Base-by-base conservation (phyloP, 2,329 filamentous ascomycete species). In the Calonectria fujianensis region DNA sequence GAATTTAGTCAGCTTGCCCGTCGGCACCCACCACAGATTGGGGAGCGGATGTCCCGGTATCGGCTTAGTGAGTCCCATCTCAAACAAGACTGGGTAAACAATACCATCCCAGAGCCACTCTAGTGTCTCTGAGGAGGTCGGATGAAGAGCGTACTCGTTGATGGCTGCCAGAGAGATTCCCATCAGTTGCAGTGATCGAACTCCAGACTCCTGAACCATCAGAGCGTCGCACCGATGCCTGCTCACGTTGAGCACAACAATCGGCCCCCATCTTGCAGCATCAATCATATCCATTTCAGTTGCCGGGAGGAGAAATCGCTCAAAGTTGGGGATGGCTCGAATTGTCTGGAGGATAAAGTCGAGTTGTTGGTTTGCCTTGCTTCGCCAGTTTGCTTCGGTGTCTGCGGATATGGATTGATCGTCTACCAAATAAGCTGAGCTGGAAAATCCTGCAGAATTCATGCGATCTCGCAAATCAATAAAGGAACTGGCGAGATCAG, bases 1-100 rank as follows among this genome's bases (percentile, higher is more conserved):
- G 27, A 70, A 70, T 10, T 51, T 50, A 45, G 39, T 50, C 10
- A 70, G 54, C 32, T 35, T 59, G 14, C 68, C 68, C 1, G 68
- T 70, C 8, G 68, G 68, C 41, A 69, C 54, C 66, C 66, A 69
- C 66, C 66, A 69, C 16, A 69, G 37, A 9, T 31, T 52, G 13
- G 66, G 66, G 20, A 54, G 31, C 11, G 16, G 24, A 29, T 27
- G 27, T 20, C 32, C 66, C 10, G 66, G 51, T 10, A 27, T 35
- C 10, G 50, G 66, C n/a, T 45, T 41, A 3, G 18, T 59, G 20
- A 69, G 29, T 16, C 66, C 66, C 37, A 69, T 24, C 24, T 54
- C 66, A 10, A 16, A 6, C 11, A 69, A 37, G 18, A 69, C 37
- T 3, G 66, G 66, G 20, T 35, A 18, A 9, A 48, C 66, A 20